A percentile compares a stretch with the other conserved stretches of the same genome.
These are phyloP conservation scores for Fraxinus angustifolia DNA, from an alignment of 305 asterid genomes.

Conservation along the genomic window DNA sequence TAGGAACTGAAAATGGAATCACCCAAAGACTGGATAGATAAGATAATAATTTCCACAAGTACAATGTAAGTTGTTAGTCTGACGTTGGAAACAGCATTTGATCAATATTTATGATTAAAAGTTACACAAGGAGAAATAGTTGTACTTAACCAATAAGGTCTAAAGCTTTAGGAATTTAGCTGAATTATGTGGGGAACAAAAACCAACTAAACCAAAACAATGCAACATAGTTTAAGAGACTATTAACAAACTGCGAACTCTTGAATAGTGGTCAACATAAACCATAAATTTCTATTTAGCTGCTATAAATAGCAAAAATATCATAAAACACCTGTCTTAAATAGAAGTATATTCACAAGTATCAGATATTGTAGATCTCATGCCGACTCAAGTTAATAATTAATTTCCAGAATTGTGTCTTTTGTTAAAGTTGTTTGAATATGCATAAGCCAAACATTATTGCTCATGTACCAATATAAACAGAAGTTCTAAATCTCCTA, in stretches of 20 bases:
- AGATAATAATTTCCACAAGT: not conserved
- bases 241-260: not conserved
- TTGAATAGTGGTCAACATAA: not conserved
- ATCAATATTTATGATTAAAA: not conserved
- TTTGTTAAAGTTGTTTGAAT: not conserved
- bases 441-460: not conserved
- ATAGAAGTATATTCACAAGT: not conserved
- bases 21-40: not conserved
- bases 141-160: not conserved
- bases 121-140: not conserved
- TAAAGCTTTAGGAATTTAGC: not conserved
- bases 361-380: not conserved
- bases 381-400: not conserved
- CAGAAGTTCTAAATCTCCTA: not conserved
- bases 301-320: not conserved
- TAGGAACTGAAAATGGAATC: not conserved
- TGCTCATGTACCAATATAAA: not conserved
- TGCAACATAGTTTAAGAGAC: not conserved
- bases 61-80: not conserved
- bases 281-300: not conserved
- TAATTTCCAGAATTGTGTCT: not conserved
- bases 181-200: not conserved
- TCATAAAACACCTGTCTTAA: not conserved
- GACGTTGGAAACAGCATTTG: not conserved
- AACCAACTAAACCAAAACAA: not conserved